phyloP scores from a whole-genome alignment of 108 stramenopile genomes.

The Nitzschia sp. region DNA sequence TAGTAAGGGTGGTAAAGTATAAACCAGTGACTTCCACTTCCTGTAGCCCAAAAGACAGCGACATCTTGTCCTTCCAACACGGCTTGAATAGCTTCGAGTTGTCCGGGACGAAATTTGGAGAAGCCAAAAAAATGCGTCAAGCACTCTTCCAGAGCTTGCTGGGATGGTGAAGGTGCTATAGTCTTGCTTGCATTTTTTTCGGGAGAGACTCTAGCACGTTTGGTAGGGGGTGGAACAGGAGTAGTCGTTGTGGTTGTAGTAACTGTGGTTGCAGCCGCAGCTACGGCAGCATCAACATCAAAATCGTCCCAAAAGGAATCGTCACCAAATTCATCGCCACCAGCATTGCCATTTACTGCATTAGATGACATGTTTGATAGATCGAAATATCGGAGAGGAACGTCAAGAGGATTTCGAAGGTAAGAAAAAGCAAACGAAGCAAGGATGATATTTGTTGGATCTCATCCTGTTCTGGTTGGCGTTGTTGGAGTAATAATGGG shows the following conservation, averaged over 20 bases:
- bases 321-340: slow-evolving; percentile 25
- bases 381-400: too few relatives aligned
- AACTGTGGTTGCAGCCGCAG: not conserved
- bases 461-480: too few relatives aligned
- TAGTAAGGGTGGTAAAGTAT: slow-evolving; percentile 87
- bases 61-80: slow-evolving; percentile 51
- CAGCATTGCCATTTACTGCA: too few relatives aligned
- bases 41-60: slow-evolving; percentile 93
- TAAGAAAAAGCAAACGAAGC: too few relatives aligned
- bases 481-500: too few relatives aligned
- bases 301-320: slow-evolving; percentile 31
- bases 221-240: not conserved
- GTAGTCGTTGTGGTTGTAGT: not conserved
- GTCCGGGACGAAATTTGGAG: slow-evolving; percentile 41
- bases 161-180: not conserved
- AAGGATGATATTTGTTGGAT: too few relatives aligned
- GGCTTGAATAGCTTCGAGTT: slow-evolving; percentile 34
- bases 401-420: too few relatives aligned
- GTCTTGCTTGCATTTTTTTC: not conserved
- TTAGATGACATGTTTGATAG: too few relatives aligned
- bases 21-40: slow-evolving; percentile 84
- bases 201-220: slow-evolving; percentile 22
- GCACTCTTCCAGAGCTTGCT: slow-evolving; percentile 23
- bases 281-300: slow-evolving; percentile 40
- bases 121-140: slow-evolving; percentile 44